A percentile compares a stretch with the other conserved stretches of the same genome.
Conservation (phyloP, 257 asterid genomes). For the Solanum bulbocastanum region DNA sequence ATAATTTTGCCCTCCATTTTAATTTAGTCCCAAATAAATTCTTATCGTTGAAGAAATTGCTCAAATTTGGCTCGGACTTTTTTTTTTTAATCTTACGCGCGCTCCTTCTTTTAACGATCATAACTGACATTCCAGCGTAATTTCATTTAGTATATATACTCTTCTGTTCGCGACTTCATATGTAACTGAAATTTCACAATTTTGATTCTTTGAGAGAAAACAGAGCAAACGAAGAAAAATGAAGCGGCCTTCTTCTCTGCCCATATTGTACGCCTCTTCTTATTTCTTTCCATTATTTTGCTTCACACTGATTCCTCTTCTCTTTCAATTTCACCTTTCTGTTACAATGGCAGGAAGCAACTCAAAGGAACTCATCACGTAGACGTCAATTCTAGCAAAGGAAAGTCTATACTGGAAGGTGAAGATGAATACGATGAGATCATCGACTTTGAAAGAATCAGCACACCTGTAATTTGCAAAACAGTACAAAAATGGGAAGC, state of each 20-base stretch:
- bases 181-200: not conserved
- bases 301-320: not conserved
- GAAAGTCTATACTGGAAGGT: not conserved
- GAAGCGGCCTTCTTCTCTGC: constrained; percentile 59
- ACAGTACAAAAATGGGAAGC: constrained; percentile 23
- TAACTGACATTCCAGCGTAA: not conserved
- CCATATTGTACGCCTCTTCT: constrained; percentile 29
- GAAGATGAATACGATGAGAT: not conserved
- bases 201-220: not conserved
- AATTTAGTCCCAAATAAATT: not conserved
- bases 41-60: not conserved
- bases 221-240: constrained; percentile 9
- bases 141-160: not conserved
- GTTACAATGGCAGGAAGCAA: constrained; percentile 23
- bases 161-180: not conserved
- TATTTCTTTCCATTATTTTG: not conserved
- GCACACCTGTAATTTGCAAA: constrained; percentile 32
- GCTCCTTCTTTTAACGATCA: not conserved
- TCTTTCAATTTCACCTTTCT: not conserved
- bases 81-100: not conserved
- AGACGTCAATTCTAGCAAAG: not conserved
- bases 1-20: too few relatives aligned
- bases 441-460: constrained; percentile 4
- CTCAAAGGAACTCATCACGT: constrained; percentile 20
- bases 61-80: not conserved